Evolutionary conservation across 75 land plant genomes (phyloP).

Genomic region (Pinus taeda): DNA sequence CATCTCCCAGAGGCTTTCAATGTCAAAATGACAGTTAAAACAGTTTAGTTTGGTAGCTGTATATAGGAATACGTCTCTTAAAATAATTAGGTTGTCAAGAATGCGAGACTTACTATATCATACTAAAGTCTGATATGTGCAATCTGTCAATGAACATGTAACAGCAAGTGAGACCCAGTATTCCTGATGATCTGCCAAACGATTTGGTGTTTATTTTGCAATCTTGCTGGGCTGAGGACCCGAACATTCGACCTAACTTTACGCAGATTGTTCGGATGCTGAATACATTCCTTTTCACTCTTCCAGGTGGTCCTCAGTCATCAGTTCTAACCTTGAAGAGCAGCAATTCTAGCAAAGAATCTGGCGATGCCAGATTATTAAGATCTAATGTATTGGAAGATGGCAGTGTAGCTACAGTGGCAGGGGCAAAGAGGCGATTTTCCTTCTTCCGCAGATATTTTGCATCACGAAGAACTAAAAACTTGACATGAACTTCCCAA

Average conservation of each 20-base stretch:
- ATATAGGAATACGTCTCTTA: neutral
- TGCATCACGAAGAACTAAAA: neutral
- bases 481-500: too few species aligned
- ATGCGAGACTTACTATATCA: neutral
- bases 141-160: neutral
- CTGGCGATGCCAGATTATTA: neutral
- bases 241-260: conserved; percentile 56
- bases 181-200: conserved; percentile 37
- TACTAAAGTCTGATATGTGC: neutral
- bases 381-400: neutral
- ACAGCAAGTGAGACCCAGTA: conserved; percentile 50
- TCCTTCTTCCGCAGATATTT: neutral
- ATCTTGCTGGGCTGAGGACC: conserved; percentile 74
- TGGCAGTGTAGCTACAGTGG: neutral
- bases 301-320: conserved; percentile 4
- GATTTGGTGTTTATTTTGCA: conserved; percentile 55
- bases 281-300: conserved; percentile 27
- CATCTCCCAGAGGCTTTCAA: neutral
- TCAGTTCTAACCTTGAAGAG: neutral
- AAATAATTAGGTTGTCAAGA: neutral
- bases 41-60: neutral
- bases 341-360: neutral
- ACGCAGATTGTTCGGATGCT: conserved; percentile 43
- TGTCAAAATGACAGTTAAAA: neutral
- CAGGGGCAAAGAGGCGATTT: neutral